Evolutionary conservation across 2,329 filamentous ascomycete genomes (phyloP).

Genomic region (Ceratocystis huliohia): DNA sequence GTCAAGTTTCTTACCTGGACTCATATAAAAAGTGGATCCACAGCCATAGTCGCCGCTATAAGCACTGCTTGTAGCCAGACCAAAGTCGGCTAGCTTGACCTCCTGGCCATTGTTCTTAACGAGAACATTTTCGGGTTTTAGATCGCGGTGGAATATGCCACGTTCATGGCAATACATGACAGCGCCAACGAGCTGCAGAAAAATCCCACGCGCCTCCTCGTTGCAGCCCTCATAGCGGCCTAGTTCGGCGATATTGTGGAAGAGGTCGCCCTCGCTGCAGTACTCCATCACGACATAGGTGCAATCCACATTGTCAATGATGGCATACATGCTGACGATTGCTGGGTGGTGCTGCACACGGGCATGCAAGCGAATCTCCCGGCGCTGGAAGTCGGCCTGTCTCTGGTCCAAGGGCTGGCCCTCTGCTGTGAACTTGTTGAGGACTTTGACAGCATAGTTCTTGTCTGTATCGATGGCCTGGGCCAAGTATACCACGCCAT

Average conservation of each 20-base stretch:
- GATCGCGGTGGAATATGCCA: conserved; percentile 91
- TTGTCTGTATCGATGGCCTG: conserved; percentile 68
- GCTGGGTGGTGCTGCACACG: conserved; percentile 79
- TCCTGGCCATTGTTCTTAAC: conserved; percentile 79
- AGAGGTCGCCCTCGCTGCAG: conserved; percentile 91
- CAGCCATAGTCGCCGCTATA: conserved; percentile 91
- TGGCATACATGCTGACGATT: conserved; percentile 85
- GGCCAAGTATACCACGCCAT: conserved; percentile 89
- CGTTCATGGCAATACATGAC: conserved; percentile 87
- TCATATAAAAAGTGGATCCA: conserved; percentile 99
- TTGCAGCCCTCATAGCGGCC: conserved; percentile 91
- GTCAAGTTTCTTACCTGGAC: conserved; percentile 59
- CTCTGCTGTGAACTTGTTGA: conserved; percentile 75
- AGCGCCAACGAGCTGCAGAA: conserved; percentile 91
- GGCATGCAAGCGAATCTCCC: conserved; percentile 87
- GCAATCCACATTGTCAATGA: conserved; percentile 82
- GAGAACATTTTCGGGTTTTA: conserved; percentile 97
- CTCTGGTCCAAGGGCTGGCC: conserved; percentile 63
- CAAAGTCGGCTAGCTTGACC: conserved; percentile 94
- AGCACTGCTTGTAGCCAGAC: conserved; percentile 73
- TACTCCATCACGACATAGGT: conserved; percentile 95
- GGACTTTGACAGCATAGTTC: conserved; percentile 88
- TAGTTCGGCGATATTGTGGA: conserved; percentile 92
- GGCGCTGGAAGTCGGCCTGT: conserved; percentile 79
- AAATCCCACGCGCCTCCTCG: conserved; percentile 69